phyloP scores from a whole-genome alignment of 2,329 filamentous ascomycete species.

The Tolypocladium pustulatum region DNA sequence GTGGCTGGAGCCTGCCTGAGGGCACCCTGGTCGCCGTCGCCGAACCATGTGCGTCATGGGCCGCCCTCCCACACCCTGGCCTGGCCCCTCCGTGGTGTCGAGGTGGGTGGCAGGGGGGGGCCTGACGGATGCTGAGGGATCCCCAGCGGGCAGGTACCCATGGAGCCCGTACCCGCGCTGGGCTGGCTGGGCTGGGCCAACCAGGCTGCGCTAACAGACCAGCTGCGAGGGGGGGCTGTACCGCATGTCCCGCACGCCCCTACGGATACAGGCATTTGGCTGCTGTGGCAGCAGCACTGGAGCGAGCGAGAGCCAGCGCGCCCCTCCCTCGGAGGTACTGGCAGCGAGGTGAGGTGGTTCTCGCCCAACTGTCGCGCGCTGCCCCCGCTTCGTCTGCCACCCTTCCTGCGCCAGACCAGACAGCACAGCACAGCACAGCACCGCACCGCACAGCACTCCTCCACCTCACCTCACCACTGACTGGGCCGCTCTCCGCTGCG shows the following conservation, averaged over 20 bases:
- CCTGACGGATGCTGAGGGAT: neutral
- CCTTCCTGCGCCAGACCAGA: neutral
- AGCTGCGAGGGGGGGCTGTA: neutral
- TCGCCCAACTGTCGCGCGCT: neutral
- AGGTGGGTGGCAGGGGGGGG: neutral
- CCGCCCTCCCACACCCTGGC: neutral
- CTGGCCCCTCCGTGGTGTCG: neutral
- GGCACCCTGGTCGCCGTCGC: slow-evolving; percentile 5
- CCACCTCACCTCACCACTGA: no score
- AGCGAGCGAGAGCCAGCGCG: neutral
- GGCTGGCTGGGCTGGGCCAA: neutral
- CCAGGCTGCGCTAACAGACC: neutral
- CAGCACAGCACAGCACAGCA: neutral
- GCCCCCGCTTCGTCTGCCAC: neutral
- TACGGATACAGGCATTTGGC: neutral
- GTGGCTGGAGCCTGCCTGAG: neutral
- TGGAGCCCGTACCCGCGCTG: neutral
- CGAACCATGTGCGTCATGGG: slow-evolving; percentile 16
- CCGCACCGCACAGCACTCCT: no score
- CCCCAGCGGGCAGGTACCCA: no score
- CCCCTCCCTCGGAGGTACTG: neutral
- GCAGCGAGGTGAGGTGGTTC: neutral
- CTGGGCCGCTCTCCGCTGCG: neutral
- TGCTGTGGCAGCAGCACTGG: neutral
- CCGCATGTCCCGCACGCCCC: neutral